Conservation (phyloP, 495 filamentous ascomycete genomes). For the Aeminium ludgeri region DNA sequence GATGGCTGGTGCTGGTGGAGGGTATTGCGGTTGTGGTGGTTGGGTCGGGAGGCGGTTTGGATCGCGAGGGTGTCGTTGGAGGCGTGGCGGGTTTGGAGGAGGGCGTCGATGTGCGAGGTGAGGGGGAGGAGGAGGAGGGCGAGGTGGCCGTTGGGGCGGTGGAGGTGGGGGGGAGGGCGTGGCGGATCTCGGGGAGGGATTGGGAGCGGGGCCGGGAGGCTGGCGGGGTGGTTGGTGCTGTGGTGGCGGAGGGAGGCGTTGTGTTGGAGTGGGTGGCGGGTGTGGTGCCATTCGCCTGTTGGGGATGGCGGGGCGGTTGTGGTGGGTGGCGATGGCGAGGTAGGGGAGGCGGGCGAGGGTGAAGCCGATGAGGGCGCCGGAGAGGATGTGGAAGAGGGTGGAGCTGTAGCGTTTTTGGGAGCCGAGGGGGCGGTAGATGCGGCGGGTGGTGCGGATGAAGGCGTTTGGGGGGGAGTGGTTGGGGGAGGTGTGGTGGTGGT, state of each 20-base stretch:
- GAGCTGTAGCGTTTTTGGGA: slow-evolving; percentile 14
- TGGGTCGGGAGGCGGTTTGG: slow-evolving; percentile 24
- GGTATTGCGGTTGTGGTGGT: no score
- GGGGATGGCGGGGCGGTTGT: no score
- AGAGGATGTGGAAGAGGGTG: slow-evolving; percentile 13
- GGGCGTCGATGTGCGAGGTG: slow-evolving; percentile 24
- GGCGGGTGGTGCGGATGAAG: slow-evolving; percentile 3
- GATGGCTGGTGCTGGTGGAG: slow-evolving; percentile 26
- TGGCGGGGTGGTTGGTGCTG: no score
- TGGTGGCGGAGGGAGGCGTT: no score
- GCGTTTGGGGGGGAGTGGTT: no score
- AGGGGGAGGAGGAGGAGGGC: slow-evolving; percentile 28
- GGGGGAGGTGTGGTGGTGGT: no score
- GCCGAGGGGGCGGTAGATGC: slow-evolving; percentile 5
- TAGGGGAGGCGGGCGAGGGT: slow-evolving; percentile 18
- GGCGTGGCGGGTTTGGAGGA: slow-evolving; percentile 29
- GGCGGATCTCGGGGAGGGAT: no score
- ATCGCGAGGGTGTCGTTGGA: slow-evolving; percentile 32
- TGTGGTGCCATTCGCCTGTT: no score
- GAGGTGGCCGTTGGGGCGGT: slow-evolving; percentile 38
- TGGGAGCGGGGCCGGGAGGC: no score
- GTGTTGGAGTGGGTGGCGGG: no score
- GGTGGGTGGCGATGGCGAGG: slow-evolving; percentile 20
- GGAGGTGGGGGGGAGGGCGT: no score
- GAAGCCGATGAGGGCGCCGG: slow-evolving; percentile 19